Conservation (phyloP, 2,329 filamentous ascomycete genomes). For the Colletotrichum spinosum region DNA sequence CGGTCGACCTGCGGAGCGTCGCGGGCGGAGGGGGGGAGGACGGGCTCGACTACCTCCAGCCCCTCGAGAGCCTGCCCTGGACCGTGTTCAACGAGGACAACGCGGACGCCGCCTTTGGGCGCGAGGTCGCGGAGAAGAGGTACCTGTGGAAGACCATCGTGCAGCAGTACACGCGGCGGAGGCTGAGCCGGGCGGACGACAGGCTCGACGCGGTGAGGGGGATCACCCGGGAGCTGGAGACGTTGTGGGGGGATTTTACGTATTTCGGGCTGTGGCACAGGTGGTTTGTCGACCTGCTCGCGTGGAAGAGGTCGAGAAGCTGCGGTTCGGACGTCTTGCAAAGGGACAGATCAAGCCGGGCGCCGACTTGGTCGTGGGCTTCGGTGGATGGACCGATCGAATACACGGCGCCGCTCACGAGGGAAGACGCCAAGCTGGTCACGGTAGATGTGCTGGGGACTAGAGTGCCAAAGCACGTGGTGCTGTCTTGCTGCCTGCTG, state of each 20-base stretch:
- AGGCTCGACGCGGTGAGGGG: constrained; percentile 16
- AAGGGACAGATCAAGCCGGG: background rate
- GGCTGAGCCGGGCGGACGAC: background rate
- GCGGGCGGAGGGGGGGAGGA: background rate
- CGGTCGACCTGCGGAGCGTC: constrained; percentile 25
- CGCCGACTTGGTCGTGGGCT: constrained; percentile 34
- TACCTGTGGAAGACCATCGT: constrained; percentile 27
- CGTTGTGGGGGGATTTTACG: constrained; percentile 10
- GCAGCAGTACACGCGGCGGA: constrained; percentile 15
- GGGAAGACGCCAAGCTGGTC: constrained; percentile 6
- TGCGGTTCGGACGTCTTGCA: background rate
- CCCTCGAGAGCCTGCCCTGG: constrained; percentile 19
- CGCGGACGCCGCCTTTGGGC: background rate
- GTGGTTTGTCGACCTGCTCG: constrained; percentile 29
- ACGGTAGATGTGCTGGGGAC: constrained; percentile 1
- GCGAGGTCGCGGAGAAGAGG: constrained; percentile 3
- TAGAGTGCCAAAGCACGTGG: background rate
- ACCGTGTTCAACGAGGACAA: constrained; percentile 6
- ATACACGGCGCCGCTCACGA: constrained; percentile 8
- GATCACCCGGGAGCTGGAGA: constrained; percentile 22
- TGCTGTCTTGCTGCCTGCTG: background rate
- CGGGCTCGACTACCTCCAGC: constrained; percentile 27
- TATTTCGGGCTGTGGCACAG: constrained; percentile 21
- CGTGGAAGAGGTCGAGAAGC: constrained; percentile 17
- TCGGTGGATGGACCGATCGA: constrained; percentile 14